Evolutionary conservation across 345 rosid genomes (phyloP).

Genomic region (Sonneratia alba): DNA sequence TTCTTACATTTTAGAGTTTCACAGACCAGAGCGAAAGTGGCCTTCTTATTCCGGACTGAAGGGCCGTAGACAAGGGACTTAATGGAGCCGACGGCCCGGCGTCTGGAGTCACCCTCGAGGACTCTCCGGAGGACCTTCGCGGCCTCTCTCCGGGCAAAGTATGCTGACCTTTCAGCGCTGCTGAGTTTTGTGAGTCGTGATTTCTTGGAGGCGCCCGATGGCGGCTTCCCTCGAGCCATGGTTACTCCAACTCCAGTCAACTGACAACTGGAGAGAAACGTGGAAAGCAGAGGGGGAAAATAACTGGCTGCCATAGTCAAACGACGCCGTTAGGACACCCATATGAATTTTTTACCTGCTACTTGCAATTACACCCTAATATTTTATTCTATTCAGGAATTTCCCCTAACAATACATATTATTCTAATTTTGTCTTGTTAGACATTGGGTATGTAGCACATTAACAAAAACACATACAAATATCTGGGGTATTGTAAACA

Average conservation of each 20-base stretch:
- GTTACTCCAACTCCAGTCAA: neutral
- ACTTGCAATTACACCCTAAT: too few relatives aligned
- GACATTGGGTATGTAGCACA: too few relatives aligned
- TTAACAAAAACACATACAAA: too few relatives aligned
- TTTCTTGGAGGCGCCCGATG: constrained; percentile 1
- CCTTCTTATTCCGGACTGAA: constrained; percentile 68
- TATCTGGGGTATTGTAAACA: too few relatives aligned
- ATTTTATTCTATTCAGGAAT: too few relatives aligned
- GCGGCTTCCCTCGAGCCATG: neutral
- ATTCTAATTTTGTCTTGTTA: too few relatives aligned
- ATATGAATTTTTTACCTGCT: too few relatives aligned
- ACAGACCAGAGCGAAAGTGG: constrained; percentile 86
- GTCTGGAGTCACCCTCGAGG: constrained; percentile 72
- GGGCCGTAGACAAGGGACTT: constrained; percentile 80
- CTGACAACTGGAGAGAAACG: neutral
- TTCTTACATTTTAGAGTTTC: constrained; percentile 75
- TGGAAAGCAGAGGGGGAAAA: neutral
- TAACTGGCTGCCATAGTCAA: neutral
- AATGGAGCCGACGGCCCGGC: constrained; percentile 67
- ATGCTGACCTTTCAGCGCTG: constrained; percentile 53
- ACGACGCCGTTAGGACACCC: neutral
- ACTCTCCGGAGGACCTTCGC: constrained; percentile 57
- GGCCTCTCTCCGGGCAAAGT: constrained; percentile 80
- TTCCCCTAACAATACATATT: too few relatives aligned
- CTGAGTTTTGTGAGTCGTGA: constrained; percentile 10